phyloP scores from a whole-genome alignment of 2,329 filamentous ascomycete genomes.

The Keithomyces neogunnii region DNA sequence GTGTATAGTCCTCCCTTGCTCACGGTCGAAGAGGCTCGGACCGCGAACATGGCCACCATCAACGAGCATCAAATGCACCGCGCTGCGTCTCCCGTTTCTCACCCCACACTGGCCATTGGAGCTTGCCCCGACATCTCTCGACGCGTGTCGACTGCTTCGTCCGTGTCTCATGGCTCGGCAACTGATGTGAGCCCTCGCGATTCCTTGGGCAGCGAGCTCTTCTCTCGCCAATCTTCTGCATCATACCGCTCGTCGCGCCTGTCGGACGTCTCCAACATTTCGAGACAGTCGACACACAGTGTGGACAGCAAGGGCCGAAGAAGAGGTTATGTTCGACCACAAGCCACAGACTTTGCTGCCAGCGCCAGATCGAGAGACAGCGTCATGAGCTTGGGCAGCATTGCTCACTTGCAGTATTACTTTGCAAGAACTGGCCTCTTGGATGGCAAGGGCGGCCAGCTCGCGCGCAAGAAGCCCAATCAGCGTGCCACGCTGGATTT shows the following conservation, averaged over 20 bases:
- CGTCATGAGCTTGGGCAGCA: conserved; percentile 92
- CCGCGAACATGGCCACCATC: conserved; percentile 23
- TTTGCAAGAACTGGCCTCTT: conserved; percentile 90
- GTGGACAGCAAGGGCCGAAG: conserved; percentile 39
- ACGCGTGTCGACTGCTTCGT: conserved; percentile 54
- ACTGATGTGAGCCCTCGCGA: conserved; percentile 41
- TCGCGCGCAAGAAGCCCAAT: conserved; percentile 63
- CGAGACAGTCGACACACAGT: conserved; percentile 39
- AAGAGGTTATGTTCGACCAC: conserved; percentile 80
- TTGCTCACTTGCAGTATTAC: conserved; percentile 96
- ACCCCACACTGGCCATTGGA: conserved; percentile 55
- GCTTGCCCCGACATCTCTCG: conserved; percentile 51
- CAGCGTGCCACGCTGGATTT: conserved; percentile 51
- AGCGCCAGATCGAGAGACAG: conserved; percentile 87
- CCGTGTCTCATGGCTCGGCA: conserved; percentile 48
- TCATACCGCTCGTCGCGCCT: conserved; percentile 40
- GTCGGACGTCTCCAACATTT: conserved; percentile 31
- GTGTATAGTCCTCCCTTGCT: not conserved
- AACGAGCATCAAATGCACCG: conserved; percentile 20
- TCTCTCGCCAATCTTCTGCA: conserved; percentile 53
- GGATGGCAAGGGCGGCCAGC: conserved; percentile 84
- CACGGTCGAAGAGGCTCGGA: not conserved
- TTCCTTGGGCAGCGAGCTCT: conserved; percentile 45
- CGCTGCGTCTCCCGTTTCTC: conserved; percentile 47
- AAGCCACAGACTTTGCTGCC: conserved; percentile 80